phyloP scores from a whole-genome alignment of 371 early-diverging fungal species.

The Mortierella polycephala region DNA sequence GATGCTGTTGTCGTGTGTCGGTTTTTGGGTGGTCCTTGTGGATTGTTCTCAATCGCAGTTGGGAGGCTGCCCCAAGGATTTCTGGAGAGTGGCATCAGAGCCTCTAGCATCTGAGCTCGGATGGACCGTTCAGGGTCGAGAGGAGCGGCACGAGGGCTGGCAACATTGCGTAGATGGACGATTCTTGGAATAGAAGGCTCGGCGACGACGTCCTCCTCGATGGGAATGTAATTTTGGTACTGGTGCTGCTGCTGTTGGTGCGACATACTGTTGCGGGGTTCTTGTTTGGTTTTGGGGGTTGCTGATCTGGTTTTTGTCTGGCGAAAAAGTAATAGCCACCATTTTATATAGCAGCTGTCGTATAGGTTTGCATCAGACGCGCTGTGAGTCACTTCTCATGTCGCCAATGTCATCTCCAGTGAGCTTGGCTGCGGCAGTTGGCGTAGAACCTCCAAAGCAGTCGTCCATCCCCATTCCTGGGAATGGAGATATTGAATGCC shows the following conservation, averaged over 20 bases:
- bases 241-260: not conserved
- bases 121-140: not conserved
- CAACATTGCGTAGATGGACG: conserved; percentile 27
- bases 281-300: no score
- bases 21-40: not conserved
- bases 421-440: not conserved
- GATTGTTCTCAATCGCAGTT: not conserved
- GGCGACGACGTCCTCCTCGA: conserved; percentile 17
- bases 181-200: conserved; percentile 1
- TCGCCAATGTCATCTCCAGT: not conserved
- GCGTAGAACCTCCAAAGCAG: not conserved
- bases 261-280: conserved; percentile 3
- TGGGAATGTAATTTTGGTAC: conserved; percentile 20
- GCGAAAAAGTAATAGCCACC: not conserved
- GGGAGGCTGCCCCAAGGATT: conserved; percentile 8
- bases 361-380: not conserved
- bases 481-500: not conserved
- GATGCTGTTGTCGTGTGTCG: no score
- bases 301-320: no score
- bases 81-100: conserved; percentile 23
- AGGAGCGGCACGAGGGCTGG: conserved; percentile 9
- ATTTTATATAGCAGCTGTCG: no score
- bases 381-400: not conserved
- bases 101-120: conserved; percentile 18
- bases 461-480: no score